Conservation (phyloP, 257 asterid species). For the Leptodermis oblonga region DNA sequence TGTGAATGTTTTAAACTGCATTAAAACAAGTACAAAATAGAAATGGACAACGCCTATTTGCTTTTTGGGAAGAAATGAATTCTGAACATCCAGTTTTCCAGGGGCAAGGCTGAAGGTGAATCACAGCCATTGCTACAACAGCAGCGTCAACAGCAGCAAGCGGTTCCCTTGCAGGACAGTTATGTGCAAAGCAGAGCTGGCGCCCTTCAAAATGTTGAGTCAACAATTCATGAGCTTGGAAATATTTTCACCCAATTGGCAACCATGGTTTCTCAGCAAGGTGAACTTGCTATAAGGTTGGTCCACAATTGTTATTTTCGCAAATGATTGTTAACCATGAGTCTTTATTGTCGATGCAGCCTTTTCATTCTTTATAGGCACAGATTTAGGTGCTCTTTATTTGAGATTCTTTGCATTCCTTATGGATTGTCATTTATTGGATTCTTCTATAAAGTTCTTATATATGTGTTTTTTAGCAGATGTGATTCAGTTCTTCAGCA, state of each 20-base stretch:
- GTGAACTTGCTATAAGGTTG: conserved; percentile 83
- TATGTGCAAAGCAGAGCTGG: conserved; percentile 53
- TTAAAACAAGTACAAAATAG: neutral
- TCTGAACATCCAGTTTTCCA: conserved; percentile 21
- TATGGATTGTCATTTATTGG: neutral
- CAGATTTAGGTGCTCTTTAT: neutral
- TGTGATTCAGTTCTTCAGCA: neutral
- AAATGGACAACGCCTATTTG: neutral
- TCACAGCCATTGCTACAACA: conserved; percentile 79
- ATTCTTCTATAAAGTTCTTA: neutral
- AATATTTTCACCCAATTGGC: conserved; percentile 86
- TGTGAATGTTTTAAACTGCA: neutral
- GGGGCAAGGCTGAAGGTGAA: conserved; percentile 70
- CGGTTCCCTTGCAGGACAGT: conserved; percentile 70
- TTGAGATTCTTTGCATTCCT: neutral
- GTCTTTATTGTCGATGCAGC: neutral
- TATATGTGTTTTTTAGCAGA: neutral
- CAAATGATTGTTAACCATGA: neutral
- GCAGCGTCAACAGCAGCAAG: conserved; percentile 76
- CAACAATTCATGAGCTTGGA: conserved; percentile 77
- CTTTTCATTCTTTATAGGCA: neutral
- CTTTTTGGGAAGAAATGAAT: neutral
- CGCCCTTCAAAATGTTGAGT: conserved; percentile 88
- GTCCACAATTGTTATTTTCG: neutral
- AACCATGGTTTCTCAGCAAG: conserved; percentile 88